phyloP scores from a whole-genome alignment of 2,329 filamentous ascomycete genomes.

The Beauveria brongniartii region DNA sequence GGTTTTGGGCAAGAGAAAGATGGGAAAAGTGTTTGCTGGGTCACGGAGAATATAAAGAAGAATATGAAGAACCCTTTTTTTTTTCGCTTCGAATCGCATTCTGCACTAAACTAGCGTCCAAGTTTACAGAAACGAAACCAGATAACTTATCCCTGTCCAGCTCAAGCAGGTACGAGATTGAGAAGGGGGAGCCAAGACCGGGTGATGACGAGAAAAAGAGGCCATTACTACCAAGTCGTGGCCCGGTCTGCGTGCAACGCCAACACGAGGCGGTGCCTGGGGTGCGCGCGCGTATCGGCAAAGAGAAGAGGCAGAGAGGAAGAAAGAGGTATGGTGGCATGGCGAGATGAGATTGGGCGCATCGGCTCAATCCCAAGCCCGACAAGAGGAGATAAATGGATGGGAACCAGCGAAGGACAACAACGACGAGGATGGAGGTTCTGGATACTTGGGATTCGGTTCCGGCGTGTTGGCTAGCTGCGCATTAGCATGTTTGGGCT shows the following conservation, averaged over 20 bases:
- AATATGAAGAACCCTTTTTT: background rate
- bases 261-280: background rate
- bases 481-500: conserved; percentile 3
- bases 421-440: background rate
- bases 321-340: too few species aligned
- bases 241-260: background rate
- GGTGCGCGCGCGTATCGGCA: background rate
- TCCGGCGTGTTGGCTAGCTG: conserved; percentile 6
- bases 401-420: background rate
- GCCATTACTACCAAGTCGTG: too few species aligned
- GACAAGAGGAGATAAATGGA: background rate
- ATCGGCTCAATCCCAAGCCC: too few species aligned
- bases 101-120: background rate
- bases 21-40: too few species aligned
- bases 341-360: too few species aligned
- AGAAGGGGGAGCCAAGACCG: background rate
- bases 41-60: background rate
- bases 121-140: background rate
- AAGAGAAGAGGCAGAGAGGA: background rate
- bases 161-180: background rate
- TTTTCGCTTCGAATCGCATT: too few species aligned
- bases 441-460: background rate
- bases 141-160: background rate
- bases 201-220: too few species aligned
- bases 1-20: too few species aligned